Evolutionary conservation across 306 rosid species (phyloP), one percentile per base, ranked within the genome.

Genomic region (Lathyrus oleraceus): DNA sequence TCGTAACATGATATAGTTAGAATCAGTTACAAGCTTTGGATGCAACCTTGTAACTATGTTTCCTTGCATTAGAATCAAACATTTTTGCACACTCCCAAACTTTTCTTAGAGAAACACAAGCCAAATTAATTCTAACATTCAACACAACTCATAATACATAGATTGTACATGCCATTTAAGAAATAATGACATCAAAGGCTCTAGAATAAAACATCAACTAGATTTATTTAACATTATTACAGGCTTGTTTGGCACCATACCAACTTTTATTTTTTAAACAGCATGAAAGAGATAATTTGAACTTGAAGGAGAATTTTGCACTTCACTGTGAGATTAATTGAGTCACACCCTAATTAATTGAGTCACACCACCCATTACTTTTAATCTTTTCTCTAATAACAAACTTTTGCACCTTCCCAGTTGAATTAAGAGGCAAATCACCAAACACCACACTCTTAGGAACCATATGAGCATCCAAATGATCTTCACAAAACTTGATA

Each of bases 401-500:
- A 82, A 83, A 86, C 27, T 92, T 92, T 57, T 92, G 98, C 3
- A 90, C 85, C 78, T 89, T 92, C 36, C 98, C 96, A 6, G 88
- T 88, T 14, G 98, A 85, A 81, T 81, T 92, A 47, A 85, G 65
- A 8, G 91, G 96, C 82, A 92, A 73, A 82, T 92, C 93, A 45
- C 81, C 96, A 74, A 92, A 89, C 0, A 88, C 43, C 32, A 92
- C 81, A 19, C 32, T 80, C 69, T 67, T 56, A 1, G 98, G 98
- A 45, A 89, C 88, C 98, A 89, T 92, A 72, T 74, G 70, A 54
- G 36, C 61, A 1, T 79, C 84, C 88, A 92, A 73, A 20, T 73
- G 68, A 11, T 61, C 59, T 63, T 78, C 77, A 82, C 98, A 92
- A 28, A 86, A 92, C 72, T 71, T 67, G 5, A 81, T 43, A 20